Conservation (phyloP, 2,329 filamentous ascomycete species). For the Cladorrhinum sp. region DNA sequence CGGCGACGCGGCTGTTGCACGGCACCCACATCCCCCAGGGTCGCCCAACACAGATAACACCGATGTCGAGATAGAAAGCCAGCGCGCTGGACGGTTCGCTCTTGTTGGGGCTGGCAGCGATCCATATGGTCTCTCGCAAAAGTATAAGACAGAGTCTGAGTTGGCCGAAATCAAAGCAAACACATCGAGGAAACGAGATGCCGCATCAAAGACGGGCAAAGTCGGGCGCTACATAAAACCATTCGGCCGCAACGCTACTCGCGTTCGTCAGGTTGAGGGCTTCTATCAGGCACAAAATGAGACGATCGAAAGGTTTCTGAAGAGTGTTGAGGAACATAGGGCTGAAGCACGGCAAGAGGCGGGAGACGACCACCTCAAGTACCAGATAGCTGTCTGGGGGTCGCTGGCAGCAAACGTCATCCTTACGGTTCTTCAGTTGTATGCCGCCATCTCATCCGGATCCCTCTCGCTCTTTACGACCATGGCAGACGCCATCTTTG, state of each 20-base stretch:
- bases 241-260: constrained; percentile 33
- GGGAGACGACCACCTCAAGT: constrained; percentile 75
- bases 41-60: constrained; percentile 22
- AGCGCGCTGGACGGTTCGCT: constrained; percentile 50
- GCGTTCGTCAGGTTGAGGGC: constrained; percentile 53
- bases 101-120: constrained; percentile 65
- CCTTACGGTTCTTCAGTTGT: constrained; percentile 79
- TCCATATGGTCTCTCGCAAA: constrained; percentile 74
- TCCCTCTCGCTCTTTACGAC: constrained; percentile 97
- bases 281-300: constrained; percentile 94
- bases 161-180: constrained; percentile 77
- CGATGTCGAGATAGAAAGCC: constrained; percentile 55
- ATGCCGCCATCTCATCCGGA: constrained; percentile 79
- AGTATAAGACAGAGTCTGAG: constrained; percentile 74
- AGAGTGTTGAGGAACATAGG: constrained; percentile 87
- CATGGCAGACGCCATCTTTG: constrained; percentile 93
- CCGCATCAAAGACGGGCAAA: constrained; percentile 25
- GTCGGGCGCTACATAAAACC: constrained; percentile 30
- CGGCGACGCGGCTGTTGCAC: constrained; percentile 22
- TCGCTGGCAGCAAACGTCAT: constrained; percentile 77
- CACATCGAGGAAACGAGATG: constrained; percentile 70
- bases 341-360: constrained; percentile 77
- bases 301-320: constrained; percentile 86
- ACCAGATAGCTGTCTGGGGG: constrained; percentile 63
- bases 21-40: constrained; percentile 19